phyloP scores from a whole-genome alignment of 352 stramenopile genomes.

The Peronospora tabacina region DNA sequence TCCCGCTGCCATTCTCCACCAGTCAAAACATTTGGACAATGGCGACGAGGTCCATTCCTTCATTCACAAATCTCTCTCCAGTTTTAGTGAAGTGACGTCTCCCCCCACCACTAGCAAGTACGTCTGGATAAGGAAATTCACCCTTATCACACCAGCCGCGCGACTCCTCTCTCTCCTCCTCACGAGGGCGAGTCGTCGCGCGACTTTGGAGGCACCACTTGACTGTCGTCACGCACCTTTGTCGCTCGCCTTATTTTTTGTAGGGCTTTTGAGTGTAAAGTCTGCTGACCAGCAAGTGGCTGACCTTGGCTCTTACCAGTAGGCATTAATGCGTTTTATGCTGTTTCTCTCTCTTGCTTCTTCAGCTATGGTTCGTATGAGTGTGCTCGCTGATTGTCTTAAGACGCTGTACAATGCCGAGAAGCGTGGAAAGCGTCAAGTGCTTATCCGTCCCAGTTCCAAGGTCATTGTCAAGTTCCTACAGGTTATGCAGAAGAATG shows the following conservation, averaged over 20 bases:
- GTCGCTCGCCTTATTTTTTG: conserved; percentile 6
- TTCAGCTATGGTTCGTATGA: conserved; percentile 98
- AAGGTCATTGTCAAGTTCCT: conserved; percentile 99
- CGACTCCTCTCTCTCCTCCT: conserved; percentile 6
- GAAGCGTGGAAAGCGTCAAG: conserved; percentile 99
- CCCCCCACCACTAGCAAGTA: conserved; percentile 27
- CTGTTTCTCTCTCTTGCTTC: conserved; percentile 1
- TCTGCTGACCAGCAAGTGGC: conserved; percentile 16
- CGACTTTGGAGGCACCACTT: conserved; percentile 56
- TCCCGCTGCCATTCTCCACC: background rate
- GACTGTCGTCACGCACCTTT: conserved; percentile 7
- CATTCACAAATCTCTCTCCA: conserved; percentile 40
- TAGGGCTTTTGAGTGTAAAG: conserved; percentile 18
- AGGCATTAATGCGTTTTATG: conserved; percentile 39
- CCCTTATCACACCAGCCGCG: conserved; percentile 25
- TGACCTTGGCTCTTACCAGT: conserved; percentile 54
- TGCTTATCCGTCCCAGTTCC: conserved; percentile 97
- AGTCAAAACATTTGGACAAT: conserved; percentile 3
- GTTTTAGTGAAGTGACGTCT: conserved; percentile 23
- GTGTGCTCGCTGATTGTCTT: conserved; percentile 98
- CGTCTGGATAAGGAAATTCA: conserved; percentile 4
- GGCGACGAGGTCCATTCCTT: background rate
- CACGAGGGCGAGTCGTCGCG: conserved; percentile 25
- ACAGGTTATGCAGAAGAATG: conserved; percentile 99
- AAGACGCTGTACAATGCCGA: conserved; percentile 99